A percentile compares a stretch with the other conserved stretches of the same genome.
These are phyloP conservation scores for Malassezia slooffiae DNA, from an alignment of 1,284 basidiomycete species.

Conservation along the genomic window DNA sequence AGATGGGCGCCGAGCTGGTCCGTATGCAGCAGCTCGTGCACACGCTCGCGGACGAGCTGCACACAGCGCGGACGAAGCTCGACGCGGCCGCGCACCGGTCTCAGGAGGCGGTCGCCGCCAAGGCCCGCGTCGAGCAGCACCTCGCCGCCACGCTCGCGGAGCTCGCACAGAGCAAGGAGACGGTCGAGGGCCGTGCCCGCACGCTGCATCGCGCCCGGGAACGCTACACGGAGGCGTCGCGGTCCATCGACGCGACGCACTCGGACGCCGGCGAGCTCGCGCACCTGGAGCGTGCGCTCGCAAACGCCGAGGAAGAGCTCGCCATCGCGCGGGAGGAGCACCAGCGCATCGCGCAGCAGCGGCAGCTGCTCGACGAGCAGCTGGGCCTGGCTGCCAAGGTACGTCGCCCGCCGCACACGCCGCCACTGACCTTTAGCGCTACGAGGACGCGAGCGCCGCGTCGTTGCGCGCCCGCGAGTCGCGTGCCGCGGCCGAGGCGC, in stretches of 20 bases:
- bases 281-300: background rate
- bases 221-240: background rate
- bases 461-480: conserved; percentile 3
- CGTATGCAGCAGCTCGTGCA: conserved; percentile 7
- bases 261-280: background rate
- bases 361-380: conserved; percentile 5
- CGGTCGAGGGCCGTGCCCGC: background rate
- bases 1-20: conserved; percentile 1
- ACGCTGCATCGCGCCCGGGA: background rate
- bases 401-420: too few relatives aligned
- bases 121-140: conserved; percentile 9
- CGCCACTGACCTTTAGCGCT: background rate
- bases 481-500: conserved; percentile 6
- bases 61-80: conserved; percentile 4
- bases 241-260: background rate
- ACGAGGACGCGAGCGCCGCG: background rate
- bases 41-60: conserved; percentile 6
- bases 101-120: background rate
- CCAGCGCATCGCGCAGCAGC: conserved; percentile 7
- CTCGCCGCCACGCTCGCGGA: conserved; percentile 2
- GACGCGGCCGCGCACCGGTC: conserved; percentile 1
- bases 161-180: background rate
- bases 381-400: background rate
- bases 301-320: background rate
- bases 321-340: background rate